These are phyloP conservation scores for Ceratobasidium sp. DNA, from an alignment of 1,284 basidiomycete genomes.

Conservation along the genomic window DNA sequence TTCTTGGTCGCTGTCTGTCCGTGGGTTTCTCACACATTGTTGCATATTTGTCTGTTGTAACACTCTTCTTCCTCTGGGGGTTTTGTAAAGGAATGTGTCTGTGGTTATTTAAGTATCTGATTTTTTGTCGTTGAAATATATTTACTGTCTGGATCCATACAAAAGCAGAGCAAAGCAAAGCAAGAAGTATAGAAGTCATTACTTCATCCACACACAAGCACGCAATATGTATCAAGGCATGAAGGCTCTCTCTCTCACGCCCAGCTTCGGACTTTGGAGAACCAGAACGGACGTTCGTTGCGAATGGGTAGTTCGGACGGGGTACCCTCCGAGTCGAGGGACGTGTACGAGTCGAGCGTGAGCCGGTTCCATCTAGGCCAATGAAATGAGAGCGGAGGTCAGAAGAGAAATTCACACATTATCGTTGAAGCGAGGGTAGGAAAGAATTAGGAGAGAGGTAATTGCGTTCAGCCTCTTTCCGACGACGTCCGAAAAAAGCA, in stretches of 20 bases:
- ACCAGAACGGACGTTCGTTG: conserved; percentile 92
- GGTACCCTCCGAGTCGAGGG: conserved; percentile 27
- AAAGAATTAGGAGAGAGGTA: too few species aligned
- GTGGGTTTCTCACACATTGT: background rate
- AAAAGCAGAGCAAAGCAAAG: background rate
- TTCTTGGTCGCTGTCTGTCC: background rate
- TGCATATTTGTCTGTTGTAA: conserved; percentile 31
- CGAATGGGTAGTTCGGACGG: conserved; percentile 72
- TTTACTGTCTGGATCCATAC: conserved; percentile 19
- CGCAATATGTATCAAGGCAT: background rate
- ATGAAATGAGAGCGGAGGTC: background rate
- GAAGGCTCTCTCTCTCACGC: background rate
- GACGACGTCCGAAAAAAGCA: too few species aligned
- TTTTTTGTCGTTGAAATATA: conserved; percentile 12
- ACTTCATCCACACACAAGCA: background rate
- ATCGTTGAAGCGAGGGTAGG: background rate
- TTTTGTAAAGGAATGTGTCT: background rate
- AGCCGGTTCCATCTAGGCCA: conserved; percentile 38
- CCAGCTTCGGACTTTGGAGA: conserved; percentile 79
- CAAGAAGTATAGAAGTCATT: background rate
- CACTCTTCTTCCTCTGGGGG: background rate
- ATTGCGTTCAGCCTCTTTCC: too few species aligned
- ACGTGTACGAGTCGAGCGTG: conserved; percentile 35
- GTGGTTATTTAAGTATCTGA: conserved; percentile 10
- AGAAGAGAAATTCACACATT: background rate